A percentile compares a stretch with the other conserved stretches of the same genome.
Conservation (phyloP, 1,284 basidiomycete genomes). For the Neotropicomus parvogracilis region DNA sequence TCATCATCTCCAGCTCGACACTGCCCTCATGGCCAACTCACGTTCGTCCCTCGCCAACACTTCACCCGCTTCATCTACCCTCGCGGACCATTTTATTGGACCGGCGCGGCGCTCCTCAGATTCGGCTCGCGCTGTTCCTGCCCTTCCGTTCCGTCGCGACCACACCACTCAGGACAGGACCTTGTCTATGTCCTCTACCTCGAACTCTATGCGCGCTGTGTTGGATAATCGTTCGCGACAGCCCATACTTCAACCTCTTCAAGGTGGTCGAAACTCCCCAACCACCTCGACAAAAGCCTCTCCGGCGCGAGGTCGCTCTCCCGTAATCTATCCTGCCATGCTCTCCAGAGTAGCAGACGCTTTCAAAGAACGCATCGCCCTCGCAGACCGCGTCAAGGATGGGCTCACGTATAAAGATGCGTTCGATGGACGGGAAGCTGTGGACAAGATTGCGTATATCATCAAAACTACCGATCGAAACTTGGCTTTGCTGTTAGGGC, state of each 20-base stretch:
- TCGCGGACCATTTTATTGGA: slow-evolving; percentile 41
- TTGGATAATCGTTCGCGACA: slow-evolving; percentile 38
- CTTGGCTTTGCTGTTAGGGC: slow-evolving; percentile 88
- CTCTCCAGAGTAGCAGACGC: slow-evolving; percentile 93
- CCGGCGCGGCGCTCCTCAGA: slow-evolving; percentile 51
- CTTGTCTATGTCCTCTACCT: slow-evolving; percentile 70
- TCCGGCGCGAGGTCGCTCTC: slow-evolving; percentile 45
- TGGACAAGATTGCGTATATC: slow-evolving; percentile 94
- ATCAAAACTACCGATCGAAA: slow-evolving; percentile 98
- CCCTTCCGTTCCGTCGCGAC: slow-evolving; percentile 48
- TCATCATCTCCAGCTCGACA: slow-evolving; percentile 48
- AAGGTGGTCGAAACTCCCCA: slow-evolving; percentile 47
- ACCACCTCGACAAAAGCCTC: slow-evolving; percentile 40
- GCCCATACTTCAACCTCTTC: slow-evolving; percentile 35
- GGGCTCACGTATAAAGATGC: slow-evolving; percentile 94
- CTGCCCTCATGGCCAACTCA: slow-evolving; percentile 35
- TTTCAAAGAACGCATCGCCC: slow-evolving; percentile 78
- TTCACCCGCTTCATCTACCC: slow-evolving; percentile 54
- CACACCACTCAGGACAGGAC: slow-evolving; percentile 62
- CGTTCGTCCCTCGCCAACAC: slow-evolving; percentile 41
- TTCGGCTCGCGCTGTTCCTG: slow-evolving; percentile 48
- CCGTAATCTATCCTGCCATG: slow-evolving; percentile 90
- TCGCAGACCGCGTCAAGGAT: slow-evolving; percentile 86
- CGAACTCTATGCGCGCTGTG: slow-evolving; percentile 39
- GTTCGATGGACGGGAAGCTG: slow-evolving; percentile 95